A percentile compares a stretch with the other conserved stretches of the same genome.
Evolutionary conservation across 352 stramenopile genomes (phyloP).

Genomic region (Phytophthora quininea): DNA sequence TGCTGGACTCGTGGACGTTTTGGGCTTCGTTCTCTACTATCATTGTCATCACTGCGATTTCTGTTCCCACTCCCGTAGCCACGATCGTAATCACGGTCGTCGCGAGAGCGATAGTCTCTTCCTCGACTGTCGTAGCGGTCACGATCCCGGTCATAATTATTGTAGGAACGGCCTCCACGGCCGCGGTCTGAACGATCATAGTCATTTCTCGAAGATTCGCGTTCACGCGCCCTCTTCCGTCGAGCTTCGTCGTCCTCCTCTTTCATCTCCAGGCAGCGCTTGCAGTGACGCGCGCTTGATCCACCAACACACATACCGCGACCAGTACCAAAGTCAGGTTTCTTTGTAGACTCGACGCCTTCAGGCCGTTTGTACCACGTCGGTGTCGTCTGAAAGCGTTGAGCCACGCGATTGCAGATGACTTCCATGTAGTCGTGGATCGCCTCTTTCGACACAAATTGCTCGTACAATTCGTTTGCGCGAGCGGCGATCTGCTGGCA

Average conservation of each 20-base stretch:
- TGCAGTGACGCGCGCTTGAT: conserved; percentile 61
- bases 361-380: conserved; percentile 72
- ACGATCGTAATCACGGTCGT: background rate
- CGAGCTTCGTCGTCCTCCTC: conserved; percentile 54
- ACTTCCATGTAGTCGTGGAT: conserved; percentile 98
- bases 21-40: conserved; percentile 40
- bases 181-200: conserved; percentile 13
- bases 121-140: conserved; percentile 3
- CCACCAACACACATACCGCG: conserved; percentile 68
- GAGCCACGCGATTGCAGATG: conserved; percentile 92
- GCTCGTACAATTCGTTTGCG: conserved; percentile 94
- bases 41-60: conserved; percentile 36
- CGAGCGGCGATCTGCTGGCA: conserved; percentile 96
- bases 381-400: conserved; percentile 79
- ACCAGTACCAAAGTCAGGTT: conserved; percentile 55
- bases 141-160: conserved; percentile 30
- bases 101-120: no score
- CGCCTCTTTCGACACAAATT: conserved; percentile 89
- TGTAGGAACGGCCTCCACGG: conserved; percentile 27
- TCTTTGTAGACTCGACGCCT: conserved; percentile 60
- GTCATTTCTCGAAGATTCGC: conserved; percentile 29
- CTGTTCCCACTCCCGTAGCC: conserved; percentile 33
- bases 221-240: conserved; percentile 22
- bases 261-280: conserved; percentile 74
- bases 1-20: conserved; percentile 53